Evolutionary conservation across 495 filamentous ascomycete species (phyloP).

Genomic region (Tuber calosporum): DNA sequence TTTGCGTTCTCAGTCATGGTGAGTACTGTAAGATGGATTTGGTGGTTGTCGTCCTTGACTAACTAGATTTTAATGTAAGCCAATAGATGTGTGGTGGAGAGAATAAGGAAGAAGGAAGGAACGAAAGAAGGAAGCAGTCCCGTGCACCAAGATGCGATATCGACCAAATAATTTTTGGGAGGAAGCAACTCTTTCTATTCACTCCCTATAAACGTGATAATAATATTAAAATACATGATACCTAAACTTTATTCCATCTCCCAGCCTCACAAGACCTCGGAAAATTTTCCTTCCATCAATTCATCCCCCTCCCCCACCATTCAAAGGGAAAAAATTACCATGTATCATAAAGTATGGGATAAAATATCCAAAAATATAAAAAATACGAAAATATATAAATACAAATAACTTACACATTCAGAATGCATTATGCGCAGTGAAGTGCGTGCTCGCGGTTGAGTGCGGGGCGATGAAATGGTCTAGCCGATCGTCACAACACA

Average conservation of each 20-base stretch:
- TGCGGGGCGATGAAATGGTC: background rate
- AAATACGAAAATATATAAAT: background rate
- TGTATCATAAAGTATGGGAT: background rate
- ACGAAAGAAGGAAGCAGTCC: background rate
- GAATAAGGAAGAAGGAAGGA: background rate
- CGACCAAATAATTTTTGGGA: background rate
- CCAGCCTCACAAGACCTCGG: background rate
- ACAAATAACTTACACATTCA: background rate
- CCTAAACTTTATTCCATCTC: background rate
- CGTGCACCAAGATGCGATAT: background rate
- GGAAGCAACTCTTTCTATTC: background rate
- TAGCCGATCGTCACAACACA: background rate
- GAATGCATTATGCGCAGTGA: background rate
- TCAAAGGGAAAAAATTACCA: conserved; percentile 3
- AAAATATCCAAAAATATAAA: background rate
- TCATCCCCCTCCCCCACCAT: background rate
- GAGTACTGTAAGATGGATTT: background rate
- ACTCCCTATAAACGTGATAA: background rate
- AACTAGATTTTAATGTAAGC: background rate
- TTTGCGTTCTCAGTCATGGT: background rate
- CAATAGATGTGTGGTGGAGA: background rate
- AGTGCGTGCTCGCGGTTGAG: background rate
- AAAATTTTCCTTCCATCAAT: background rate
- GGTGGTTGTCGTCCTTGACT: background rate
- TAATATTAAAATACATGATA: background rate